Evolutionary conservation across 257 asterid genomes (phyloP), one percentile per base, ranked within the genome.

Genomic region (Solanum pimpinellifolium): DNA sequence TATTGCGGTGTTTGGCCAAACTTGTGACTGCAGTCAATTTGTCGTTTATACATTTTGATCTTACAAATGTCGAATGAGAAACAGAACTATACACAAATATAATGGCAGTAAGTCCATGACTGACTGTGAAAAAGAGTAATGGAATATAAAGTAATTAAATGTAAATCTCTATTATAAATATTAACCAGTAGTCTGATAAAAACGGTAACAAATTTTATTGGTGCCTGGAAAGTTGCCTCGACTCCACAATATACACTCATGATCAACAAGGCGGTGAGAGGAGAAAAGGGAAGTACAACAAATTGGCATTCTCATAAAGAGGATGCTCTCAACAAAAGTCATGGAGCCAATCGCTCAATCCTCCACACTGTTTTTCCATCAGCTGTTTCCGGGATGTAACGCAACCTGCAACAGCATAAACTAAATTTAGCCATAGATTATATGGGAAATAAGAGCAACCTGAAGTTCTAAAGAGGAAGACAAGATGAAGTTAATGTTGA

Each of bases 261-360:
- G 41, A 25, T 66, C 73, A 66, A 66, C 4, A 62, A 29, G 69
- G 62, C 62, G 62, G 29, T 1, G 29, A 62, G 31, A 62, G 70
- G 70, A 62, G 70, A 62, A 62, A 62, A 29, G 31, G 31, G 1
- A 66, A 66, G 73, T 66, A 25, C 35, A 66, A 66, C 73, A 66
- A 65, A 65, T 25, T 5, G 72, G 72, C 72, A 65, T 65, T 25
- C 39, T 88, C 87, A 91, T 56, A 87, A 78, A 23, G 89, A 87
- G 47, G 92, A 88, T 35, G 59, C 89, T 3, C 83, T 74, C 16
- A 86, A 52, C 86, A 83, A 42, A 76, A 90, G 91, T 91, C 93
- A 91, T 60, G 93, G 93, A 78, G 93, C 92, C 87, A 90, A 66
- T 75, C 93, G 90, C 20, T 90, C 90, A 29, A 90, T 87, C 78